Conservation (phyloP, 192 early-diverging fungal species). For the Phycomyces blakesleeanus region DNA sequence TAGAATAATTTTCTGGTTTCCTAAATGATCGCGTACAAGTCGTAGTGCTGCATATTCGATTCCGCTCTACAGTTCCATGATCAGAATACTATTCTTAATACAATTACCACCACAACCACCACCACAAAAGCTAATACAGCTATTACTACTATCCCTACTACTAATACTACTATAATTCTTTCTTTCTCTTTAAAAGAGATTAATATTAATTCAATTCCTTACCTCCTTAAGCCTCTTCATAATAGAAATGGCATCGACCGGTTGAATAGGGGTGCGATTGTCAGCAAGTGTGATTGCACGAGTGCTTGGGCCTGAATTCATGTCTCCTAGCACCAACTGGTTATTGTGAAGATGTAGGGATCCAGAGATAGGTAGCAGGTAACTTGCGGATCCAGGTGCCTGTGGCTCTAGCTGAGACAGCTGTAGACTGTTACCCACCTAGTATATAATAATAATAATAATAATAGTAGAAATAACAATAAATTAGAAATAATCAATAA, state of each 20-base stretch:
- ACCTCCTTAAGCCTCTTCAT: neutral
- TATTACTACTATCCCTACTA: no score
- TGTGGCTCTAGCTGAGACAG: neutral
- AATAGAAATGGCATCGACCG: neutral
- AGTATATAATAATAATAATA: neutral
- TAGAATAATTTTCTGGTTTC: neutral
- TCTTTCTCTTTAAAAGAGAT: no score
- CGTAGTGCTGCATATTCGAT: neutral
- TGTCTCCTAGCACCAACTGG: constrained; percentile 1
- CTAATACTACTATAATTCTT: no score
- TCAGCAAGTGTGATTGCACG: neutral
- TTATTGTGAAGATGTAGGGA: constrained; percentile 21
- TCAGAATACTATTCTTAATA: no score
- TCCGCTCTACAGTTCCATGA: neutral
- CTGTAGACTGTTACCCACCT: neutral
- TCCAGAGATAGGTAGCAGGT: constrained; percentile 15
- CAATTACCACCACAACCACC: no score
- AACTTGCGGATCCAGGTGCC: neutral
- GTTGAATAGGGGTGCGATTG: neutral
- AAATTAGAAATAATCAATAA: no score
- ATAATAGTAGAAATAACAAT: neutral
- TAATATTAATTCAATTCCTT: neutral
- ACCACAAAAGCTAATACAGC: no score
- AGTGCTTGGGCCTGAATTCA: neutral
- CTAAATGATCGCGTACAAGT: neutral